A percentile compares a stretch with the other conserved stretches of the same genome.
These are phyloP conservation scores for Fusarium mangiferae DNA, from an alignment of 2,329 filamentous ascomycete genomes.

Conservation along the genomic window DNA sequence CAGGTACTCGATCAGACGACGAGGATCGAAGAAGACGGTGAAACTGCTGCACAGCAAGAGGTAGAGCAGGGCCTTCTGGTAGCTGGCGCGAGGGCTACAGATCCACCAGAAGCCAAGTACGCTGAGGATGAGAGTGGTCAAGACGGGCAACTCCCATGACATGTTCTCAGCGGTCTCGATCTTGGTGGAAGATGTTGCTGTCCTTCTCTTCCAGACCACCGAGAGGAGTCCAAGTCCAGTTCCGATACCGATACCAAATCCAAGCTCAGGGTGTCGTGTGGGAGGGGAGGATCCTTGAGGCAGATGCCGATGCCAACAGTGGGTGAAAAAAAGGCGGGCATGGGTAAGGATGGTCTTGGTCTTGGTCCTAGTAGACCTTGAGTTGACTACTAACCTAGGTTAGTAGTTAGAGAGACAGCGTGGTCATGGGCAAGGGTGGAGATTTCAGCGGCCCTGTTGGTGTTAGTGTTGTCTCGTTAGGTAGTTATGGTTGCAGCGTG, in stretches of 20 bases:
- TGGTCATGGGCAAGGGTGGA: conserved; percentile 19
- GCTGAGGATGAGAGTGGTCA: conserved; percentile 54
- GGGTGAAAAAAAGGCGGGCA: conserved; percentile 43
- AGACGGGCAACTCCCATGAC: conserved; percentile 56
- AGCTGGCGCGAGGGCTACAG: conserved; percentile 47
- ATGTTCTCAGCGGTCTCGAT: conserved; percentile 53
- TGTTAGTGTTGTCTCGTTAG: conserved; percentile 1
- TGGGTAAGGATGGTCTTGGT: conserved; percentile 33
- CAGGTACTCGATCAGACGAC: conserved; percentile 45
- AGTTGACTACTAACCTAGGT: not conserved
- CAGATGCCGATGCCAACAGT: conserved; percentile 42
- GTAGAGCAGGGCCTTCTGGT: conserved; percentile 48
- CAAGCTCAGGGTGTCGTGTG: conserved; percentile 34
- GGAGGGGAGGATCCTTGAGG: conserved; percentile 39
- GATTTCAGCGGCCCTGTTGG: conserved; percentile 1
- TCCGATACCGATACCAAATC: conserved; percentile 15
- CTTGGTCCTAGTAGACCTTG: conserved; percentile 1
- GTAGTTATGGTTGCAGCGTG: conserved; percentile 13
- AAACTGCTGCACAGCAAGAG: conserved; percentile 47
- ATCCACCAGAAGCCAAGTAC: conserved; percentile 53
- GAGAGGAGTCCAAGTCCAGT: conserved; percentile 20
- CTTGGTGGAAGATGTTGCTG: conserved; percentile 34
- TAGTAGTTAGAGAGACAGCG: conserved; percentile 12
- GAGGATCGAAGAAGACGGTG: conserved; percentile 49
- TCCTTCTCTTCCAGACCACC: conserved; percentile 36